Evolutionary conservation across 345 rosid genomes (phyloP), one percentile per base, ranked within the genome.

Genomic region (Citrus hindsii): DNA sequence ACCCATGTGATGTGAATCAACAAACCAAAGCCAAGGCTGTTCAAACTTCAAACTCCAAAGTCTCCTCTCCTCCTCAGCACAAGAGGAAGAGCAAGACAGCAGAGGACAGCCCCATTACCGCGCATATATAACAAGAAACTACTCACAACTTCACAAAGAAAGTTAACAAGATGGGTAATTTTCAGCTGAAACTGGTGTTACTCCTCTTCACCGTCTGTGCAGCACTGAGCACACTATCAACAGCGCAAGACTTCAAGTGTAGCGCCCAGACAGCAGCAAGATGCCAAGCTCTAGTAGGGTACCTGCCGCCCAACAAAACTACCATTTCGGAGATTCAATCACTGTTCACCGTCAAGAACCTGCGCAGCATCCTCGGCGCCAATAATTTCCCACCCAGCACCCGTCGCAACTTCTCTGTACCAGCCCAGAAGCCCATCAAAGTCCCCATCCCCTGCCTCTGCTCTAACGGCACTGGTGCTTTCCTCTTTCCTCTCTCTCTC

Each of bases 391-490:
- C 83, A 22, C 48, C 48, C 48, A 4, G 72, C 40, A 78, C 85
- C 16, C 22, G 42, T 5, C 56, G 76, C 25, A 71, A 63, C 75
- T 24, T 70, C 67, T 38, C 70, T 19, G 16, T 86, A 22, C 4
- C 27, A 35, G 73, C 69, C 4, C 4, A 13, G 28, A 28, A 42
- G 37, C 10, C 37, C 12, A 19, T 82, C 73, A 69, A 42, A 51
- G 77, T 88, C 79, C 91, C 88, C 40, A 76, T 88, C 75, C 69
- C 82, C 4, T 86, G 91, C 83, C 4, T 22, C 33, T 88, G 91
- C 80, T 60, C 60, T 18, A 82, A 85, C 76, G 83, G 82, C 79
- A 79, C 82, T 24, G 89, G 89, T 10, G 69, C 21, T 80, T 87
- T 9, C 28, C 19, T 40, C 13, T 46, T 28, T 19, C 55, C 62